Conservation (phyloP, 805 yeast species). For the Schizosaccharomyces octosporus region DNA sequence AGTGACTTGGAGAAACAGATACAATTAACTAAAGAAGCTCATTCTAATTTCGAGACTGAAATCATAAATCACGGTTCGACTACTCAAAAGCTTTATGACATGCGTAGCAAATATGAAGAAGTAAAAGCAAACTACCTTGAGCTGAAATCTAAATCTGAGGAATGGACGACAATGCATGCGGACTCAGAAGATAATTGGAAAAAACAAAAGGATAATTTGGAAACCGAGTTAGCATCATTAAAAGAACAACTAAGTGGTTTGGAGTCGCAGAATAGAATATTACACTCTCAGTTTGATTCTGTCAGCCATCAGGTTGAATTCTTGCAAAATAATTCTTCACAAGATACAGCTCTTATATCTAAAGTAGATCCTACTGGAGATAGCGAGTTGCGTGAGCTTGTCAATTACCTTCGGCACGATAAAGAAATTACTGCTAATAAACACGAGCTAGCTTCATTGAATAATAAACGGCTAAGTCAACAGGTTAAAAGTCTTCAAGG, state of each 20-base stretch:
- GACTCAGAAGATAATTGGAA: constrained; percentile 23
- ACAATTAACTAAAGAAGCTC: constrained; percentile 24
- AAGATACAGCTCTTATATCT: neutral
- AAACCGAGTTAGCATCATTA: constrained; percentile 20
- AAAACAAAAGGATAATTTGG: constrained; percentile 19
- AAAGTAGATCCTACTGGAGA: constrained; percentile 2
- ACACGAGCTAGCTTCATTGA: constrained; percentile 27
- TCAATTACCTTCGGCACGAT: constrained; percentile 44
- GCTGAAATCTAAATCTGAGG: constrained; percentile 12
- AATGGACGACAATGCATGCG: constrained; percentile 14
- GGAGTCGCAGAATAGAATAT: constrained; percentile 38
- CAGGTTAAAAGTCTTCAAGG: constrained; percentile 14
- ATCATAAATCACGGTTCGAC: constrained; percentile 30
- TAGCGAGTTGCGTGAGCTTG: constrained; percentile 24
- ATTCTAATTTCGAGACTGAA: constrained; percentile 30
- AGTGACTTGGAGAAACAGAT: constrained; percentile 18
- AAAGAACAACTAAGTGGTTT: constrained; percentile 22
- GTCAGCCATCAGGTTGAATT: constrained; percentile 8
- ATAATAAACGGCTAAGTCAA: constrained; percentile 27
- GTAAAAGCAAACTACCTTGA: constrained; percentile 12
- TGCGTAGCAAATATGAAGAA: constrained; percentile 17
- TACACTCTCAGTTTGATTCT: constrained; percentile 42
- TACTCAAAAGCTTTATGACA: constrained; percentile 17
- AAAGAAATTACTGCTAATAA: constrained; percentile 46
- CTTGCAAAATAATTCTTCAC: constrained; percentile 1